Conservation (phyloP, 1,139 yeast species). For the Diutina neorugosa region DNA sequence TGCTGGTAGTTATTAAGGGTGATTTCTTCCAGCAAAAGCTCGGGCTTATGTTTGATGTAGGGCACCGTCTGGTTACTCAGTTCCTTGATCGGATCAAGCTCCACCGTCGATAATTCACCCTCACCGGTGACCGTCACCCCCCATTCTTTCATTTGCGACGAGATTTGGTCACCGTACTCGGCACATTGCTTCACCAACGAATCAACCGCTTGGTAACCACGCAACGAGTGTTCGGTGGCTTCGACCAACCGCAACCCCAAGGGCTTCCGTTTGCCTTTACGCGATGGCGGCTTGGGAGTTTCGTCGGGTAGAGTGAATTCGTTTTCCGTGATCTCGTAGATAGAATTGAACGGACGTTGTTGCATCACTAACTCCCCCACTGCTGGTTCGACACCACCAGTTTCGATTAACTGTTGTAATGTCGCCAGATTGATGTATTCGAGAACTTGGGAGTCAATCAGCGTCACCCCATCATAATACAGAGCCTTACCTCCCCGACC, state of each 20-base stretch:
- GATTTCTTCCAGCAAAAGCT: constrained; percentile 46
- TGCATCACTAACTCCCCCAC: constrained; percentile 50
- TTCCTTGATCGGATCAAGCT: constrained; percentile 20
- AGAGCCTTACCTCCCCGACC: constrained; percentile 28
- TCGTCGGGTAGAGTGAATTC: constrained; percentile 24
- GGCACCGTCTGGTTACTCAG: constrained; percentile 7
- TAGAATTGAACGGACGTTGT: constrained; percentile 54
- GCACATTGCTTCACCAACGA: constrained; percentile 78
- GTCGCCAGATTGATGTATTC: constrained; percentile 73
- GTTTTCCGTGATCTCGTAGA: constrained; percentile 45
- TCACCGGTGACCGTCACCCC: constrained; percentile 64
- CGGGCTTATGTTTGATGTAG: constrained; percentile 66
- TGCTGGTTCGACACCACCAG: constrained; percentile 59
- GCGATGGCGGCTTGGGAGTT: constrained; percentile 11
- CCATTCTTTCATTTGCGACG: constrained; percentile 71
- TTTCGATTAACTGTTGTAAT: constrained; percentile 64
- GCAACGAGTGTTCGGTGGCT: constrained; percentile 52
- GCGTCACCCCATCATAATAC: constrained; percentile 30
- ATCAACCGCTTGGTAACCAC: constrained; percentile 91
- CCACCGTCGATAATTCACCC: constrained; percentile 48
- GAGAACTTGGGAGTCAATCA: constrained; percentile 52
- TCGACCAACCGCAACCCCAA: constrained; percentile 72
- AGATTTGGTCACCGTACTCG: constrained; percentile 57
- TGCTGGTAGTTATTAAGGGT: constrained; percentile 81
- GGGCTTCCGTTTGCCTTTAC: constrained; percentile 27